Percentiles rank a stretch among this genome's conserved stretches.
phyloP scores from a whole-genome alignment of 2,329 filamentous ascomycete genomes.

The Diplodia seriata region DNA sequence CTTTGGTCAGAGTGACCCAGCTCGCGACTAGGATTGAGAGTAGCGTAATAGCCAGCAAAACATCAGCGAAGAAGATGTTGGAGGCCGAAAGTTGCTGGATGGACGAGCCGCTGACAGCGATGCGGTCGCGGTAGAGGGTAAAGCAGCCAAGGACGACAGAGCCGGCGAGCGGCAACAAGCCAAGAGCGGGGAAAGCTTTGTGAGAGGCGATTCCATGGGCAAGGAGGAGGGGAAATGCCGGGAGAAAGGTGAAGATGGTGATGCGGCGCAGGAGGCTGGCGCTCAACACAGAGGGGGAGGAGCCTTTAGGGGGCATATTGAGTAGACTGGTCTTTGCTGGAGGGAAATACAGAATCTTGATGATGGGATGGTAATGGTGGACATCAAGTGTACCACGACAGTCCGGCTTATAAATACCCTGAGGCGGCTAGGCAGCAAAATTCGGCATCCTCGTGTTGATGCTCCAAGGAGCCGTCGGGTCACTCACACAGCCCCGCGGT shows the following conservation, averaged over 20 bases:
- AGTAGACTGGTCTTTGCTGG: background rate
- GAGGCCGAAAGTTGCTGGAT: conserved; percentile 4
- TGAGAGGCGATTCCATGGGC: conserved; percentile 2
- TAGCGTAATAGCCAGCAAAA: background rate
- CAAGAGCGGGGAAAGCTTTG: conserved; percentile 6
- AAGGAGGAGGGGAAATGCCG: conserved; percentile 15
- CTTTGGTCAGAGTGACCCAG: conserved; percentile 5
- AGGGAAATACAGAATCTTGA: background rate
- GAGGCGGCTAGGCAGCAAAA: conserved; percentile 3
- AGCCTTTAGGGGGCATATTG: background rate
- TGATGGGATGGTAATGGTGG: background rate
- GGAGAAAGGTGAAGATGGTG: conserved; percentile 13
- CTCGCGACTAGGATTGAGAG: background rate
- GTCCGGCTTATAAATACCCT: background rate
- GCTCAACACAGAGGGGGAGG: background rate
- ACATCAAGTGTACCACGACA: no score
- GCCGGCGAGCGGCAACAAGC: conserved; percentile 15
- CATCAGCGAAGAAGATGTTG: conserved; percentile 21
- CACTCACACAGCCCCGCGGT: background rate
- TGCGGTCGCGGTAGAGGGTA: conserved; percentile 6
- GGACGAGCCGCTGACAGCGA: conserved; percentile 13
- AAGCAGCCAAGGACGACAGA: conserved; percentile 3
- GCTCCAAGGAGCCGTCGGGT: background rate
- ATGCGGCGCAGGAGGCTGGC: background rate
- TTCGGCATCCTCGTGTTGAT: background rate